phyloP scores from a whole-genome alignment of 495 filamentous ascomycete species.

The Tuber brumale region DNA sequence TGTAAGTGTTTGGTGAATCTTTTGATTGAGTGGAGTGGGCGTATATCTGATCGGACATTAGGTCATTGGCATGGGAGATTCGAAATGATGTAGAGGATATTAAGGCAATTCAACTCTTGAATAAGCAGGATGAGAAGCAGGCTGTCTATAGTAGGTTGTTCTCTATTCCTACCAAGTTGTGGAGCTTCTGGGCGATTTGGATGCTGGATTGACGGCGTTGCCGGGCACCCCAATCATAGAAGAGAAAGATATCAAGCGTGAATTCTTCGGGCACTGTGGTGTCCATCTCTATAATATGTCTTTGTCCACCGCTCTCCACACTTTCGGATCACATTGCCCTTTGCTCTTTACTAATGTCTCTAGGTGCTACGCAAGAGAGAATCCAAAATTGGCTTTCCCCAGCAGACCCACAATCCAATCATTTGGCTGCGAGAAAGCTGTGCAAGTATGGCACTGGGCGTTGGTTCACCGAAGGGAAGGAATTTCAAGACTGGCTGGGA shows the following conservation, averaged over 20 bases:
- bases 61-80: slow-evolving; percentile 10
- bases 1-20: slow-evolving; percentile 7
- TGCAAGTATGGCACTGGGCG: slow-evolving; percentile 17
- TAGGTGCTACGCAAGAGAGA: not conserved
- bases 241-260: not conserved
- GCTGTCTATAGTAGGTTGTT: not conserved
- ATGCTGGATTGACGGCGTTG: not conserved
- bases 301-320: not conserved
- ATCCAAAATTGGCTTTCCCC: slow-evolving; percentile 6
- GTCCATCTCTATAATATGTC: not conserved
- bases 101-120: not conserved
- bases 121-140: slow-evolving; percentile 2
- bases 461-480: slow-evolving; percentile 14
- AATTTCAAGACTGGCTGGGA: slow-evolving; percentile 11
- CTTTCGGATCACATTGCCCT: not conserved
- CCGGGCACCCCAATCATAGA: not conserved
- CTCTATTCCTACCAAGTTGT: not conserved
- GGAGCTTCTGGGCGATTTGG: not conserved
- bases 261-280: not conserved
- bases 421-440: slow-evolving; percentile 11
- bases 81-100: slow-evolving; percentile 6
- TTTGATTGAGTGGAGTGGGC: not conserved
- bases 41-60: not conserved
- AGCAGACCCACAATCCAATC: slow-evolving; percentile 11
- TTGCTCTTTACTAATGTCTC: not conserved